Percentiles rank a stretch among this genome's conserved stretches.
Conservation (phyloP, 169 alveolate genomes). For the Condylostoma magnum region DNA sequence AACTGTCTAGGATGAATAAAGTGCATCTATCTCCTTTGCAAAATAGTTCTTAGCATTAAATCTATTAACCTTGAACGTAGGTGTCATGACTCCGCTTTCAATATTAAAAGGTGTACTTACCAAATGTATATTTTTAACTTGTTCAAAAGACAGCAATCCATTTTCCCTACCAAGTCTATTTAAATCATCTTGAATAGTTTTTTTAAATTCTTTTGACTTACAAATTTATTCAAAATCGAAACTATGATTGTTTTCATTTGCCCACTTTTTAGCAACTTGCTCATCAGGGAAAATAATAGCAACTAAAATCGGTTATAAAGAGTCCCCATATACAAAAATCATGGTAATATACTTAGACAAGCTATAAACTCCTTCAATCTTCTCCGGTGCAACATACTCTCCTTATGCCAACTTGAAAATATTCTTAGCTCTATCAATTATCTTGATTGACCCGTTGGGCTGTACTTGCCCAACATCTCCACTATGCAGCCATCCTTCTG, state of each 20-base stretch:
- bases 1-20: no score
- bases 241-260: not conserved
- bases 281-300: conserved; percentile 78
- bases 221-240: conserved; percentile 37
- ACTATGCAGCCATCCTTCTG: conserved; percentile 90
- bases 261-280: conserved; percentile 40
- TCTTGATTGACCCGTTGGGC: conserved; percentile 79
- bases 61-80: conserved; percentile 73
- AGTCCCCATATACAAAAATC: conserved; percentile 88
- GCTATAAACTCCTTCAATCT: conserved; percentile 80
- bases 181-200: conserved; percentile 44
- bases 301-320: conserved; percentile 72
- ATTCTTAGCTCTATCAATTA: conserved; percentile 89
- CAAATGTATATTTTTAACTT: conserved; percentile 65
- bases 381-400: conserved; percentile 91
- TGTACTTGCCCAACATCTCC: conserved; percentile 89
- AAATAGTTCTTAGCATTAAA: conserved; percentile 36
- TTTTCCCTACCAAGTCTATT: conserved; percentile 43
- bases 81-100: conserved; percentile 70
- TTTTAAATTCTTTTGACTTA: conserved; percentile 30
- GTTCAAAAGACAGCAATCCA: conserved; percentile 66
- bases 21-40: not conserved
- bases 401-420: conserved; percentile 87
- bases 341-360: conserved; percentile 75
- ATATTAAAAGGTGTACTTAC: conserved; percentile 56